Base-by-base conservation (phyloP, 208 protist genomes). In the Leishmania gerbilli region DNA sequence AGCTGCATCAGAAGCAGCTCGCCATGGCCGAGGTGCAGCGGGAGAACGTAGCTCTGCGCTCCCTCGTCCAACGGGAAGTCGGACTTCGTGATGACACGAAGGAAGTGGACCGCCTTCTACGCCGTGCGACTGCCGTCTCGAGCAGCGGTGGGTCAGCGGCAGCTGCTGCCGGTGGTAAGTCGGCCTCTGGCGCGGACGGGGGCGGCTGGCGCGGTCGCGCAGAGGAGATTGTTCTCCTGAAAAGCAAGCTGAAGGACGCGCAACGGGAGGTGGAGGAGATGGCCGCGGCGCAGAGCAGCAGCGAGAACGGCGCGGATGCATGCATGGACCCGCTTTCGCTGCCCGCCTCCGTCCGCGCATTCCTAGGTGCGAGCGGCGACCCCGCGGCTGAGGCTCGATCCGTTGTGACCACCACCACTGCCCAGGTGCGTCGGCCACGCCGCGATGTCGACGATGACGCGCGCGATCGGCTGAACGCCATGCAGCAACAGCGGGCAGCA, bases 181-280 rank as follows among this genome's bases (percentile, higher is more conserved):
- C 56, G 1, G 34, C 55, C 51, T 60, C 24, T n/a, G 47, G 45
- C 64, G 37, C 40, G 4, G 51, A 40, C 67, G 53, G 40, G 74
- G 69, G 77, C 3, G 91, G 90, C 17, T 97, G 93, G 92, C 77
- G 83, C 4, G 92, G 93, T 42, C 85, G 93, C 24, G 93, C 91
- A 3, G 89, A 93, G 84, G 89, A 94, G 68, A 93, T 97, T 62
- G 85, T 90, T 24, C 79, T 97, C 76, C 84, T 97, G 55, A 89
- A 90, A 82, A 79, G 87, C 42, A 91, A 89, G 74, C 78, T 95
- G 53, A 95, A 95, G 77, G 91, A 95, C 62, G 49, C 89, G 40
- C 86, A 95, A 71, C 87, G 91, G 3, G 71, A 74, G 2, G 34
- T 88, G 21, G 84, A 65, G 40, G 82, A 71, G 49, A 68, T 62